Percentiles rank a stretch among this genome's conserved stretches.
These are phyloP conservation scores for Pecoramyces ruminantium DNA, from an alignment of 192 early-diverging fungal genomes.

Conservation along the genomic window DNA sequence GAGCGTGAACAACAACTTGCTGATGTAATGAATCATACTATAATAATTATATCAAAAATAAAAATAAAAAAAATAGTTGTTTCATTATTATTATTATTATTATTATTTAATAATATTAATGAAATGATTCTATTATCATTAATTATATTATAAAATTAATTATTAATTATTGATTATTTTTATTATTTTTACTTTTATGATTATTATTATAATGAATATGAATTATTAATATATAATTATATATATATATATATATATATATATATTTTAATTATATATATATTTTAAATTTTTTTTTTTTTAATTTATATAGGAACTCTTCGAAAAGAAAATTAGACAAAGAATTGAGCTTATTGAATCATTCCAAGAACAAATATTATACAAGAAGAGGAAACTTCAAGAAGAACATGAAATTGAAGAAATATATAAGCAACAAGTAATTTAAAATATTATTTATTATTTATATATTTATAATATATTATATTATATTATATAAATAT, in stretches of 20 bases:
- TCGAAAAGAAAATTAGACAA: constrained; percentile 24
- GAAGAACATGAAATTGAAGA: constrained; percentile 26
- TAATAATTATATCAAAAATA: background rate
- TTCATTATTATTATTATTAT: too few species aligned
- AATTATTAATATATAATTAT: too few species aligned
- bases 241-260: too few species aligned
- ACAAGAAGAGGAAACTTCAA: constrained; percentile 19
- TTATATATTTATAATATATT: too few species aligned
- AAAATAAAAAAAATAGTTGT: too few species aligned
- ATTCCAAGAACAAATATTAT: constrained; percentile 27
- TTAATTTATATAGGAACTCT: constrained; percentile 11
- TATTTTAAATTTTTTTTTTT: background rate
- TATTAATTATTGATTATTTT: too few species aligned
- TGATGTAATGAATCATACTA: constrained; percentile 7
- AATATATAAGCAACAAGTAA: constrained; percentile 23
- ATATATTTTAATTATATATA: background rate
- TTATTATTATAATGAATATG: too few species aligned
- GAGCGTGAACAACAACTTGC: constrained; percentile 19
- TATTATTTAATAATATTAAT: too few species aligned
- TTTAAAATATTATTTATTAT: too few species aligned
- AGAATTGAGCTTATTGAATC: constrained; percentile 35
- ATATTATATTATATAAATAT: background rate
- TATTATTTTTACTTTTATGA: too few species aligned
- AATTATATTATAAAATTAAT: too few species aligned
- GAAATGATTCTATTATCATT: too few species aligned